Evolutionary conservation across 495 filamentous ascomycete species (phyloP), one percentile per base, ranked within the genome.

Genomic region (Annulohypoxylon nitens): DNA sequence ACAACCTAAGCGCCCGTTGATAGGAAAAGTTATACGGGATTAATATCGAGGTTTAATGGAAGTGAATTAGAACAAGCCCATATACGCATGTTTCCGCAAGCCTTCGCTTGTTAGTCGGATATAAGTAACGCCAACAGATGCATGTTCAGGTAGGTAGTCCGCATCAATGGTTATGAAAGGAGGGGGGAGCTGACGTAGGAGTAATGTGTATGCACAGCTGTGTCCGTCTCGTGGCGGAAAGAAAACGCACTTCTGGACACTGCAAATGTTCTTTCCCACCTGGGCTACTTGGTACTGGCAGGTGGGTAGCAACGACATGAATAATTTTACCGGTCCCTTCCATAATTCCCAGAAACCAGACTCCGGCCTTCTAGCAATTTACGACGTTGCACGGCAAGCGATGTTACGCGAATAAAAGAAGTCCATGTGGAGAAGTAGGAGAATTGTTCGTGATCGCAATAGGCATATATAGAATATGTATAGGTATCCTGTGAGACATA

Each of bases 21-120:
- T 61, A 25, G 41, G 61, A 48, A 39, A 61, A 1, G 57, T 69
- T 47, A 23, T 39, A 37, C 9, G 41, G 34, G 57, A 64, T 10
- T 53, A 60, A 58, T 64, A 54, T 67, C 50, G 34, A 67, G 45
- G 51, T 45, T 53, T 47, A 55, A 66, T 58, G 37, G 57, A 67
- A 55, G 45, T 41, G 37, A 65, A 60, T 41, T 67, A 43, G 66
- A 66, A 63, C 50, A 55, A 57, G 61, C 43, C 36, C 20, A 33
- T n/a, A 54, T 36, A 67, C 62, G 71, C 71, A 74, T 34, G 67
- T 70, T 70, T 51, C 71, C 71, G 71, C 26, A 60, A 60, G 20
- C 41, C 50, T 64, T 74, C 67, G 71, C 65, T 53, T 70, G 55
- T 25, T 26, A 30, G 57, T 67, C 53, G 62, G 58, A 67, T 67